A percentile compares a stretch with the other conserved stretches of the same genome.
Evolutionary conservation across 2,329 filamentous ascomycete species (phyloP).

Genomic region (Fusarium piperis): DNA sequence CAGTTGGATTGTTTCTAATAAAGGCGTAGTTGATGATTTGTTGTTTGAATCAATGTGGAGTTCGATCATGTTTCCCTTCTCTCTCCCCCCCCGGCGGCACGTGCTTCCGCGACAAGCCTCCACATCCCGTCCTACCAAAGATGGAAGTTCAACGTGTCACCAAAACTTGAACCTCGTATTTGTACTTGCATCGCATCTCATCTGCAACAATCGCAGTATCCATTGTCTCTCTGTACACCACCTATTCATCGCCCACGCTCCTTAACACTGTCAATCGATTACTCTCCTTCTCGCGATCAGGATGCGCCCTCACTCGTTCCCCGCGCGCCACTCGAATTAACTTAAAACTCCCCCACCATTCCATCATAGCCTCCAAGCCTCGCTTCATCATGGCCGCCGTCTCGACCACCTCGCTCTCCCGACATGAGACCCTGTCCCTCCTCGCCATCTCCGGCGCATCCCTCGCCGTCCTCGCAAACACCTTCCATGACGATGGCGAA

Average conservation of each 20-base stretch:
- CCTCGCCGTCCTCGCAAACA: constrained; percentile 79
- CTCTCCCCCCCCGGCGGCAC: constrained; percentile 26
- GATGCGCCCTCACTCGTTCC: constrained; percentile 23
- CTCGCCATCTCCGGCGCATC: constrained; percentile 74
- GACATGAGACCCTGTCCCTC: constrained; percentile 63
- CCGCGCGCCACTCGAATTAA: constrained; percentile 4
- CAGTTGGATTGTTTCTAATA: too few species aligned
- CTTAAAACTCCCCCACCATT: background rate
- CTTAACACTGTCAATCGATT: background rate
- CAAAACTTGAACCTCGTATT: constrained; percentile 19
- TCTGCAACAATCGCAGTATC: background rate
- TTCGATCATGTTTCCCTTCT: background rate
- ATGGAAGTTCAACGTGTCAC: constrained; percentile 35
- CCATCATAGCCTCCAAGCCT: background rate
- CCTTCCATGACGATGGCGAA: constrained; percentile 85
- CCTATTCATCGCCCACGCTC: background rate
- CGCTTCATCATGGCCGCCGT: constrained; percentile 42
- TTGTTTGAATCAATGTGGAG: background rate
- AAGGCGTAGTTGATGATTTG: background rate
- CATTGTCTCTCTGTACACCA: background rate
- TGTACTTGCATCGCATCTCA: background rate
- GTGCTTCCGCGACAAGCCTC: constrained; percentile 33
- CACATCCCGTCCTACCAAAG: constrained; percentile 15
- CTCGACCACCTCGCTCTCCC: constrained; percentile 55
- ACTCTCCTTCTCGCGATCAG: constrained; percentile 2